Base-by-base conservation (phyloP, 192 early-diverging fungal genomes). In the Mortierella alpina region DNA sequence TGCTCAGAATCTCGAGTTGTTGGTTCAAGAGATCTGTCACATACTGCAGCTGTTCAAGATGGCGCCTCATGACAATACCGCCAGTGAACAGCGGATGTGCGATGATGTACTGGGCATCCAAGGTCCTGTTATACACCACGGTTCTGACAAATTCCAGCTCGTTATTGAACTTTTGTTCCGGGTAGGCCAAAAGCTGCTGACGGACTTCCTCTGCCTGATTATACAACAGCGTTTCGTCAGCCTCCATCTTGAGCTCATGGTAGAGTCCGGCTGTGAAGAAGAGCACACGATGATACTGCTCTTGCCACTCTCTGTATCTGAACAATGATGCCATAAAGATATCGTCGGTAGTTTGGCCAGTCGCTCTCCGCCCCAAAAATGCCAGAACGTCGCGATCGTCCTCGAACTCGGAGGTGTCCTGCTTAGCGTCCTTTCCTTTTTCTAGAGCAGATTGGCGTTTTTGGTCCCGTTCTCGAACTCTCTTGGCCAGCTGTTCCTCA, bases 191-290 rank as follows among this genome's bases (percentile, higher is more conserved):
- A 20, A 85, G 62, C 20, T 75, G 63, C 13, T 74, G 68, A 7
- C 85, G 80, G 11, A 84, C 49, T 6, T 63, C 66, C 50, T 86
- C 83, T 13, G 85, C 85, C 31, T 45, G 59, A 8, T 85, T 66
- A 46, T 86, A 86, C 18, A 55, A 77, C 14, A 68, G 48, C 2
- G 69, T 85, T 68, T 91, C 90, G 39, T 73, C 64, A 9, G 60
- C 66, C 56, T 86, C 75, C 59, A 83, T 68, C 59, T 83, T 83
- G 63, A 91, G 46, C 39, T 84, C 82, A 55, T 88, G 84, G 63
- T 86, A 84, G 20, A 87, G 70, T 45, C 86, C 84, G 2, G 92
- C 92, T 13, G 83, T 86, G 59, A 88, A 93, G 69, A 88, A 93
- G 47, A 89, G 58, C 13, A 86, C 63, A 7, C 85, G 86, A 76